Evolutionary conservation across 2,329 filamentous ascomycete genomes (phyloP), one percentile per base, ranked within the genome.

Genomic region (Ilyonectria robusta): DNA sequence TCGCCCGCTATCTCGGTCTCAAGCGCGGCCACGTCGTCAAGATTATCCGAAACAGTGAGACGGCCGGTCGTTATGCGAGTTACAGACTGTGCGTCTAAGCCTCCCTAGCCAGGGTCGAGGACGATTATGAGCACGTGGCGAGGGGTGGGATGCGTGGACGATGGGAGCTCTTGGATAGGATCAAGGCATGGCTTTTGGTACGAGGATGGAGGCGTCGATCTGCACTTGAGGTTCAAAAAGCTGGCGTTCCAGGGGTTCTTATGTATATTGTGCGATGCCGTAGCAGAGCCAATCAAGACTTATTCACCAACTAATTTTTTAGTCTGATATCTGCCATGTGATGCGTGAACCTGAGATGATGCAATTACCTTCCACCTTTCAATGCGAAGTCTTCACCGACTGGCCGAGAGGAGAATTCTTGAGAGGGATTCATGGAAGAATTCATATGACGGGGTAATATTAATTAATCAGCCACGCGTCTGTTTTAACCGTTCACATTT

Each of bases 11-110:
- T 81, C 85, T 98, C 62, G 96, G 96, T 13, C 85, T 99, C 79
- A 92, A 93, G 85, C 89, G 95, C 78, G 94, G 95, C 4, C 93
- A 98, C 82, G 95, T 99, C 3, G 96, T 99, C 77, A 99, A 99
- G 89, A 99, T 99, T 76, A 98, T 99, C 77, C 88, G 96, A 72
- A 95, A 92, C 81, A 95, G 92, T 78, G 96, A 98, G 86, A 99
- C 96, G 62, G 96, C 96, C 15, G 96, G 96, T 68, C 88, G 96
- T 59, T 99, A 99, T 83, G 96, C 96, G 55, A 97, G 94, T 88
- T 99, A 99, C 83, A 87, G 95, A 75, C 78, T 91, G 62, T 91
- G 89, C 72, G 89, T 91, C 73, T 92, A 81, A 60, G 37, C 37
- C 48, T 23, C 44, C 17, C 35, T 31, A 4, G 26, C 9, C n/a